phyloP scores from a whole-genome alignment of 2,329 filamentous ascomycete species.

The Elsinoe australis region DNA sequence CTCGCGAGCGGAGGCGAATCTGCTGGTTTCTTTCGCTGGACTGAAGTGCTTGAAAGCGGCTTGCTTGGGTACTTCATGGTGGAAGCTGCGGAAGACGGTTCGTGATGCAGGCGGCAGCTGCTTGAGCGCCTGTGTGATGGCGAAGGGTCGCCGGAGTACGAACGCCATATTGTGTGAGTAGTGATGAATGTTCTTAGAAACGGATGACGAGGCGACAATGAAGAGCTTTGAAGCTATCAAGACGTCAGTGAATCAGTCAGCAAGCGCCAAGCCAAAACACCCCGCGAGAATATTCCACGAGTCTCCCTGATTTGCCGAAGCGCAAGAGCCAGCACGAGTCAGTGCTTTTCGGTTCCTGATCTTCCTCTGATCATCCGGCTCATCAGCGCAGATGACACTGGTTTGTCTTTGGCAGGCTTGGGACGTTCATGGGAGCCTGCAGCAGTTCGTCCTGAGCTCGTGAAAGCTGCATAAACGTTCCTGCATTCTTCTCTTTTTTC shows the following conservation, averaged over 20 bases:
- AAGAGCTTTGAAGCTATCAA: not conserved
- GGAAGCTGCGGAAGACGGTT: slow-evolving; percentile 52
- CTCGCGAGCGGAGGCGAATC: slow-evolving; percentile 39
- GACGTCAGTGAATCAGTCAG: slow-evolving; percentile 15
- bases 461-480: not conserved
- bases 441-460: not conserved
- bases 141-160: slow-evolving; percentile 56
- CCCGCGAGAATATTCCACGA: slow-evolving; percentile 11
- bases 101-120: slow-evolving; percentile 46
- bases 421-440: slow-evolving; percentile 3
- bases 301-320: slow-evolving; percentile 1
- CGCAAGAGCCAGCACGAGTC: not conserved
- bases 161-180: slow-evolving; percentile 50
- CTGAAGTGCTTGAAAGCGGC: slow-evolving; percentile 25
- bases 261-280: slow-evolving; percentile 15
- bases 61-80: slow-evolving; percentile 51
- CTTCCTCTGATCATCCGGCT: slow-evolving; percentile 11
- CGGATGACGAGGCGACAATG: not conserved
- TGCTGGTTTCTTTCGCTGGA: slow-evolving; percentile 18
- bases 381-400: not conserved
- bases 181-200: not conserved
- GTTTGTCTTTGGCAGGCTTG: too few relatives aligned
- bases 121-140: slow-evolving; percentile 52
- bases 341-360: slow-evolving; percentile 7
- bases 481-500: not conserved